Conservation (phyloP, 2,329 filamentous ascomycete genomes). For the Pseudocercospora cruenta region DNA sequence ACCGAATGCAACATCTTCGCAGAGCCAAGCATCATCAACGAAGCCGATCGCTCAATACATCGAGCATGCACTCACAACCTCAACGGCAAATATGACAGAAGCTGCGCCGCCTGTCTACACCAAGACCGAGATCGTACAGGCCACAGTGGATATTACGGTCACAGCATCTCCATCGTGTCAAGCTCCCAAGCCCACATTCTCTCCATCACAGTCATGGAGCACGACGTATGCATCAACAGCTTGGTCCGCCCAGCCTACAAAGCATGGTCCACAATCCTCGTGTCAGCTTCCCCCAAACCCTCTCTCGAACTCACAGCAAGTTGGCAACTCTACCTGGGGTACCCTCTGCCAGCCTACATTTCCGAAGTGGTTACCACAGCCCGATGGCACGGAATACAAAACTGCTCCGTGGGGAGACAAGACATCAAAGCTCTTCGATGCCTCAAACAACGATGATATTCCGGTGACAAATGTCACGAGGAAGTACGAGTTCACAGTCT, state of each 20-base stretch:
- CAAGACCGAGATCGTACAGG: constrained; percentile 7
- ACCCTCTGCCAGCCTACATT: constrained; percentile 29
- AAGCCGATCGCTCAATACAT: not conserved
- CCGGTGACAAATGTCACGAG: constrained; percentile 39
- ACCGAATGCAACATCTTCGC: not conserved
- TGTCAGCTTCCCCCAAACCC: constrained; percentile 21
- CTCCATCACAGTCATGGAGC: not conserved
- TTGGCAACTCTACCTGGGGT: constrained; percentile 30
- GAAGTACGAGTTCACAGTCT: constrained; percentile 35
- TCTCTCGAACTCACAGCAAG: constrained; percentile 32
- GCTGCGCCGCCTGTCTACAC: not conserved
- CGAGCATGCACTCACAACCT: constrained; percentile 4
- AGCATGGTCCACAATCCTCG: not conserved
- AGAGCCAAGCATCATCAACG: not conserved
- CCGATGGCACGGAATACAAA: constrained; percentile 18
- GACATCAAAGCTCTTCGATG: constrained; percentile 29
- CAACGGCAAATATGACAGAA: not conserved
- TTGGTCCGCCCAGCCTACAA: not conserved
- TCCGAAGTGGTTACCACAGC: constrained; percentile 30
- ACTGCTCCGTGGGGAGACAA: constrained; percentile 37
- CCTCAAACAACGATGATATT: constrained; percentile 37
- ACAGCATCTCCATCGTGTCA: constrained; percentile 14
- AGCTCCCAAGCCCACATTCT: not conserved
- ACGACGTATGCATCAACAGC: not conserved
- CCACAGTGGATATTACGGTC: constrained; percentile 11